phyloP scores from a whole-genome alignment of 2,329 filamentous ascomycete species.

The Fusarium sp. region DNA sequence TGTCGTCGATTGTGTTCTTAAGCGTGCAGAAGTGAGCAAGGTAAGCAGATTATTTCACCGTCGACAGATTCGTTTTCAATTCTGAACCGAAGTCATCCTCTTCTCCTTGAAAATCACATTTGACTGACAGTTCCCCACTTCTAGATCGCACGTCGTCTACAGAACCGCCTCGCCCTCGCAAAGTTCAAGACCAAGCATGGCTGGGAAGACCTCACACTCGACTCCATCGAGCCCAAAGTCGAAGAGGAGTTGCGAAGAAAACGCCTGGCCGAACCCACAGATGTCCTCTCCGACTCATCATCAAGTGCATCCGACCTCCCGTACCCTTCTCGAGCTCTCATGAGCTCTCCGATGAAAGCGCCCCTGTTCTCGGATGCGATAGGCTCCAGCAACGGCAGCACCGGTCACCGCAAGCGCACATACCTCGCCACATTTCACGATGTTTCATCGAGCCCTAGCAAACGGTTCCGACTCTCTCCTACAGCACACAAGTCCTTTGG shows the following conservation, averaged over 20 bases:
- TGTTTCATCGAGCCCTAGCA: constrained; percentile 67
- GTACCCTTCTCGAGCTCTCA: constrained; percentile 74
- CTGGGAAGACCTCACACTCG: constrained; percentile 89
- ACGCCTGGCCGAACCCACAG: constrained; percentile 71
- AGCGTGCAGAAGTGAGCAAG: constrained; percentile 80
- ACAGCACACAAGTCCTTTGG: constrained; percentile 68
- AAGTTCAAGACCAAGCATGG: constrained; percentile 98
- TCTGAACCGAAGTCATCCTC: background rate
- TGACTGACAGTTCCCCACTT: constrained; percentile 40
- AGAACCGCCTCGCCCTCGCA: constrained; percentile 93
- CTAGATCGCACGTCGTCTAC: constrained; percentile 91
- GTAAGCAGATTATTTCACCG: constrained; percentile 56
- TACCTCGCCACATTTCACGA: constrained; percentile 70
- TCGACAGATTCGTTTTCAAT: background rate
- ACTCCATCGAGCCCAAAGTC: constrained; percentile 85
- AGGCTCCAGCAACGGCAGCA: constrained; percentile 75
- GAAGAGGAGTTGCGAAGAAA: constrained; percentile 82
- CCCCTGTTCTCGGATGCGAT: constrained; percentile 87
- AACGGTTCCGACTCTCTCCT: constrained; percentile 75
- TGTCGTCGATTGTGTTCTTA: constrained; percentile 75
- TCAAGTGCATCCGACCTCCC: constrained; percentile 83
- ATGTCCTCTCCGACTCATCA: constrained; percentile 86
- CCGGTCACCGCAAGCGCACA: constrained; percentile 72
- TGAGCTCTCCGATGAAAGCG: constrained; percentile 86
- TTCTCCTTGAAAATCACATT: background rate